A percentile compares a stretch with the other conserved stretches of the same genome.
Evolutionary conservation across 805 yeast species (phyloP).

Genomic region (Spathaspora gorwiae): DNA sequence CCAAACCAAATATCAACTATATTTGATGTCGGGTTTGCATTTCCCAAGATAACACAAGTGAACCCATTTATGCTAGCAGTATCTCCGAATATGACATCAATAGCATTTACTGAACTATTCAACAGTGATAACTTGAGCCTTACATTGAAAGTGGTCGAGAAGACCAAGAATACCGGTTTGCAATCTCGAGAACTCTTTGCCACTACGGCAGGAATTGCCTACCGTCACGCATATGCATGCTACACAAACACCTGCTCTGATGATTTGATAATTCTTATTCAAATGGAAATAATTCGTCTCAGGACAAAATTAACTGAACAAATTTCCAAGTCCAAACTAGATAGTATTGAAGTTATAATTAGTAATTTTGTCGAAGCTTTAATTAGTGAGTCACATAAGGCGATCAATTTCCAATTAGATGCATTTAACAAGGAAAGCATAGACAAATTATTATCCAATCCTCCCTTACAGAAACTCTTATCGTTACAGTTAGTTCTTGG

Average conservation of each 20-base stretch:
- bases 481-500: conserved; percentile 69
- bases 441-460: conserved; percentile 69
- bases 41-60: conserved; percentile 25
- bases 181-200: conserved; percentile 32
- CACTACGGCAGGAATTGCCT: conserved; percentile 58
- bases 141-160: conserved; percentile 18
- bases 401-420: conserved; percentile 68
- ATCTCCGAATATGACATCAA: conserved; percentile 50
- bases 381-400: conserved; percentile 66
- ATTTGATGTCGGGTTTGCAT: conserved; percentile 51
- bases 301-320: conserved; percentile 9
- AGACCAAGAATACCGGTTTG: conserved; percentile 7
- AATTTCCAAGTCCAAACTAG: not conserved
- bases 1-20: conserved; percentile 38
- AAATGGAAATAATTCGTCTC: conserved; percentile 37
- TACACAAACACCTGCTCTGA: conserved; percentile 64
- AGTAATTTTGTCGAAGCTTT: conserved; percentile 37
- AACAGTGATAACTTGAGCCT: conserved; percentile 10
- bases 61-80: conserved; percentile 34
- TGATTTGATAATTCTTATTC: conserved; percentile 59
- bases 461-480: conserved; percentile 70
- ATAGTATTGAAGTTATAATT: conserved; percentile 9
- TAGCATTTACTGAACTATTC: conserved; percentile 21
- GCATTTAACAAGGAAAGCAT: conserved; percentile 63
- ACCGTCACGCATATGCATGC: conserved; percentile 65